phyloP scores from a whole-genome alignment of 2,329 filamentous ascomycete genomes.

The Ascochyta fabae region DNA sequence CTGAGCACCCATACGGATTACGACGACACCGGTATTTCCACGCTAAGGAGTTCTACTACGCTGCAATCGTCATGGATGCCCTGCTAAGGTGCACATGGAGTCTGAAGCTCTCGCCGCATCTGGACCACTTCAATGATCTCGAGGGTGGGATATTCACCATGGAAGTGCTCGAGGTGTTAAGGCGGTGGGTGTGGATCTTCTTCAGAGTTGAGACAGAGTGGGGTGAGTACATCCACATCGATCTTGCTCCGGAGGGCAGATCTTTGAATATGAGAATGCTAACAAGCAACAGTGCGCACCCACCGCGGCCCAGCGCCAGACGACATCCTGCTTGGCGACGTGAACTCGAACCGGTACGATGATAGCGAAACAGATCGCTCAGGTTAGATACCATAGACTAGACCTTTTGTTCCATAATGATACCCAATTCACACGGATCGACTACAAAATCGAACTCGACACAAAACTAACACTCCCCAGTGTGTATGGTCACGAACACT shows the following conservation, averaged over 20 bases:
- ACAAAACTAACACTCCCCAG: background rate
- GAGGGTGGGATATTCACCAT: constrained; percentile 89
- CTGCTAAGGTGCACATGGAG: constrained; percentile 89
- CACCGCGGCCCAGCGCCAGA: constrained; percentile 64
- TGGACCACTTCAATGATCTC: constrained; percentile 84
- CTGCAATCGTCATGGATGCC: constrained; percentile 78
- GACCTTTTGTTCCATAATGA: background rate
- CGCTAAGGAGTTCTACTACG: constrained; percentile 78
- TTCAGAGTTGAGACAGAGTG: constrained; percentile 94
- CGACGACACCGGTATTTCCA: constrained; percentile 77
- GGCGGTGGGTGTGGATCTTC: constrained; percentile 97
- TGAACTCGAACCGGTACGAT: constrained; percentile 65
- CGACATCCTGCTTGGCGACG: constrained; percentile 76
- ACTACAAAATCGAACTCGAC: too few species aligned
- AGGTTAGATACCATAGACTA: constrained; percentile 16
- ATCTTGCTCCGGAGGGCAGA: background rate
- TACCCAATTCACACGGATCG: background rate
- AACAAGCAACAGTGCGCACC: constrained; percentile 55
- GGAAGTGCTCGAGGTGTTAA: constrained; percentile 83
- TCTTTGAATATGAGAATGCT: constrained; percentile 6
- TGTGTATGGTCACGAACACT: background rate
- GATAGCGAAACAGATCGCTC: constrained; percentile 55
- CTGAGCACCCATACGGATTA: constrained; percentile 77
- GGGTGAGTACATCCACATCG: constrained; percentile 59
- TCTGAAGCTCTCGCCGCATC: constrained; percentile 80